Percentiles rank a stretch among this genome's conserved stretches.
These are phyloP conservation scores for Graphiopsis chlorocephala DNA, from an alignment of 2,329 filamentous ascomycete species.

Conservation along the genomic window DNA sequence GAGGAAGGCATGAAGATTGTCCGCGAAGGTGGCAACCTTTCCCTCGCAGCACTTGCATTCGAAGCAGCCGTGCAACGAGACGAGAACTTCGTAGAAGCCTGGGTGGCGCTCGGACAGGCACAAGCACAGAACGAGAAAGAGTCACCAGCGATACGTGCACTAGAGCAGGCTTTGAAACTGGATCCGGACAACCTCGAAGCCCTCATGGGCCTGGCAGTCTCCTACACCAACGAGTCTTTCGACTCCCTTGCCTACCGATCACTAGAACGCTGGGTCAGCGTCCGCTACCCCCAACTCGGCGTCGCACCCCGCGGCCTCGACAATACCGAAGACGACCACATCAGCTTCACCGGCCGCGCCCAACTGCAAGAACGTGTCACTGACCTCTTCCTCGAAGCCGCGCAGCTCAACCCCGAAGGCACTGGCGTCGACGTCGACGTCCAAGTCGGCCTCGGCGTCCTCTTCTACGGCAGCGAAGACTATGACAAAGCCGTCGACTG, in stretches of 20 bases:
- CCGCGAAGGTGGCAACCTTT: conserved; percentile 89
- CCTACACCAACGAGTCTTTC: conserved; percentile 98
- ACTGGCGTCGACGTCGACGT: conserved; percentile 98
- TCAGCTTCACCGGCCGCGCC: conserved; percentile 92
- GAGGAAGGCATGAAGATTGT: conserved; percentile 92
- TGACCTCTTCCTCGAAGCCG: conserved; percentile 84
- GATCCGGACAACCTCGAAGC: conserved; percentile 84
- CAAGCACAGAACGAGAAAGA: conserved; percentile 99
- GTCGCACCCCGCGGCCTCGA: conserved; percentile 67
- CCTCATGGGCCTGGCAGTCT: conserved; percentile 92
- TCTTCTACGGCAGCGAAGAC: conserved; percentile 97
- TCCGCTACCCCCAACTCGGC: conserved; percentile 85
- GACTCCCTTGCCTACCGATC: conserved; percentile 96
- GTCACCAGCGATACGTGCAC: conserved; percentile 85
- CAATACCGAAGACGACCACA: conserved; percentile 56
- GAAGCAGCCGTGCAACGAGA: conserved; percentile 93
- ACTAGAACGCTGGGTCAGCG: conserved; percentile 92
- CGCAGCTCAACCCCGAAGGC: conserved; percentile 85
- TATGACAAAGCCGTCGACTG: conserved; percentile 99
- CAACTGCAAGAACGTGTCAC: conserved; percentile 88
- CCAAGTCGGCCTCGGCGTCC: conserved; percentile 90
- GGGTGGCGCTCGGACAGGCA: conserved; percentile 85
- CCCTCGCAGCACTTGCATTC: conserved; percentile 87
- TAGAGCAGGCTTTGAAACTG: conserved; percentile 85
- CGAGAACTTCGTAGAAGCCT: conserved; percentile 82